These are phyloP conservation scores for Krasilnikovozyma curviuscula DNA, from an alignment of 768 basidiomycete genomes.

Conservation along the genomic window DNA sequence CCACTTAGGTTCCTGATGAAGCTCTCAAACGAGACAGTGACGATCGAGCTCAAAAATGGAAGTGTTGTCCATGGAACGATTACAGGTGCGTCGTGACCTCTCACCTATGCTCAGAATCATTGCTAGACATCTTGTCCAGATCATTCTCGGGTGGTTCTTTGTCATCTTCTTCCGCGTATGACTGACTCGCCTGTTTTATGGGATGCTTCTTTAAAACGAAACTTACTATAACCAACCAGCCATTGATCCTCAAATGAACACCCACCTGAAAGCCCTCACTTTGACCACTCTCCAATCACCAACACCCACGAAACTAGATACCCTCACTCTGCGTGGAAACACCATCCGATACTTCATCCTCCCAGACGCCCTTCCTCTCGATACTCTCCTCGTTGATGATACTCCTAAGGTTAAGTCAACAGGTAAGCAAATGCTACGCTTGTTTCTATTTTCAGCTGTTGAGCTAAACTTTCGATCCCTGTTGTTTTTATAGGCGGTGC, in stretches of 20 bases:
- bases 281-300: no score
- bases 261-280: conserved; percentile 91
- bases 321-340: no score
- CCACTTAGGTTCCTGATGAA: conserved; percentile 83
- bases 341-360: conserved; percentile 91
- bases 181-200: background rate
- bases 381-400: conserved; percentile 92
- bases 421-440: no score
- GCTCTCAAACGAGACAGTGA: conserved; percentile 97
- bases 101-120: background rate
- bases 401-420: conserved; percentile 74
- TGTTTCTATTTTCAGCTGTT: no score
- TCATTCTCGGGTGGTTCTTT: no score
- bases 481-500: conserved; percentile 28
- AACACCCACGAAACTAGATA: no score
- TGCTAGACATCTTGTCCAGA: no score
- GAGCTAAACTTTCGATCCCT: no score
- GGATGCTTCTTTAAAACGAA: background rate
- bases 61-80: conserved; percentile 89
- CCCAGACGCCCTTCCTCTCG: conserved; percentile 89
- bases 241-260: conserved; percentile 99
- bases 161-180: background rate
- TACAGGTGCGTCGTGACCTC: conserved; percentile 43
- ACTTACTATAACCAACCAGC: conserved; percentile 33
- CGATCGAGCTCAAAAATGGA: conserved; percentile 95